Evolutionary conservation across 352 stramenopile species (phyloP), one percentile per base, ranked within the genome.

Genomic region (Phytopythium boreale): DNA sequence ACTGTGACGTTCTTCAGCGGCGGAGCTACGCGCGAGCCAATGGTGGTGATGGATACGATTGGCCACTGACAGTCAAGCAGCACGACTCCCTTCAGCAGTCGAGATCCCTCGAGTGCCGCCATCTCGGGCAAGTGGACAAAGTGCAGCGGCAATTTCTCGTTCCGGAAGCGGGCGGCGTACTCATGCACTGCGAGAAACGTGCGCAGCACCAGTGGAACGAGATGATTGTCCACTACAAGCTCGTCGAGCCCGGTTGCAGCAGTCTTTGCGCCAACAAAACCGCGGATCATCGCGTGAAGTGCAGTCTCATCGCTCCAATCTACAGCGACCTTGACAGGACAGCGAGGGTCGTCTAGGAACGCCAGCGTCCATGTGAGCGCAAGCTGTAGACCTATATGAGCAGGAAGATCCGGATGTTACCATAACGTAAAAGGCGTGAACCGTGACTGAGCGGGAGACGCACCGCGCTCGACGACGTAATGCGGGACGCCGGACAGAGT

Each of bases 341-440:
- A 87, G 0, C n/a, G 49, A 1, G 69, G 58, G 34, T 77, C 67
- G 1, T 79, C 70, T 4, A 90, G 60, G 52, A 84, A 86, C 15
- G 67, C 65, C n/a, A 84, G 24, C 22, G 67, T 75, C 77, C 79
- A 90, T 24, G 77, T 62, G 22, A 88, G 62, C 3, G 65, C 77
- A 12, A 88, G 55, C 12, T 78, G 74, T 7, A 87, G 67, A 12
- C 77, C 82, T 90, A 44, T 10, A 22, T 2, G 59, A 47, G 12
- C 17, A 47, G 4, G 20, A 27, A 22, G 3, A 50, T 22, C 5
- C 1, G 34, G 11, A 7, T 7, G 9, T 63, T 3, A 20, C 20
- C 12, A 50, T n/a, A 19, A 46, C 12, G 8, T 41, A 5, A 26
- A 19, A 24, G 2, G 6, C 3, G 14, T 20, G 14, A 29, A 44